Percentiles rank a stretch among this genome's conserved stretches.
Conservation (phyloP, 2,329 filamentous ascomycete genomes). For the Leptographium flavum region DNA sequence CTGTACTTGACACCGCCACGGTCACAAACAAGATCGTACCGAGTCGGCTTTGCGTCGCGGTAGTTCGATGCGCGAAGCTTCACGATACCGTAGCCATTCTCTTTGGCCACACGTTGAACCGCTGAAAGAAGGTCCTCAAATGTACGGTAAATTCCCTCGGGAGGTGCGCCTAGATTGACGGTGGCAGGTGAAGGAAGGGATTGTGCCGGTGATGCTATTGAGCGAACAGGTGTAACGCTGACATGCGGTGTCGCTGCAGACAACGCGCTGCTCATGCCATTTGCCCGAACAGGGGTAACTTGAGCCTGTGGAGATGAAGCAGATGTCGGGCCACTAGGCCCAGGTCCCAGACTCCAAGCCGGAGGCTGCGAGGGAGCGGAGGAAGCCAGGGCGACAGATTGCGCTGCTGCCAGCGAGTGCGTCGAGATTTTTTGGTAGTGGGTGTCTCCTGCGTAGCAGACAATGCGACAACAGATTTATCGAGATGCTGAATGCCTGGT, state of each 20-base stretch:
- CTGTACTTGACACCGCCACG: constrained; percentile 50
- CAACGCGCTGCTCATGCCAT: constrained; percentile 4
- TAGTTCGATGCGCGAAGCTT: constrained; percentile 51
- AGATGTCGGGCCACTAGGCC: constrained; percentile 1
- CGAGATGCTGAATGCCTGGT: constrained; percentile 1
- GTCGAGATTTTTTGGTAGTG: background rate
- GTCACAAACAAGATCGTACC: constrained; percentile 49
- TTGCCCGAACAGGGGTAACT: constrained; percentile 8
- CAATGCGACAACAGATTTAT: constrained; percentile 2
- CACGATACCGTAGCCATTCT: constrained; percentile 48
- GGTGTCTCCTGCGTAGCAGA: background rate
- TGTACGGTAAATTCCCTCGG: constrained; percentile 43
- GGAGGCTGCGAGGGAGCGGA: constrained; percentile 10
- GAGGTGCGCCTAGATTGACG: constrained; percentile 33
- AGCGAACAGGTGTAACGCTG: constrained; percentile 12
- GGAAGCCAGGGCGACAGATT: constrained; percentile 12
- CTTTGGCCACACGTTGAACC: constrained; percentile 45
- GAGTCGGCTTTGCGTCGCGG: constrained; percentile 46
- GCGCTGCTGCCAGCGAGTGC: constrained; percentile 6
- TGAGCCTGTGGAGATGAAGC: constrained; percentile 6
- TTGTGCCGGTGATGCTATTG: constrained; percentile 15
- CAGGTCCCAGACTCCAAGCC: constrained; percentile 11
- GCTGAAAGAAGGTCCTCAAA: constrained; percentile 45
- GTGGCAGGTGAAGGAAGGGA: constrained; percentile 22
- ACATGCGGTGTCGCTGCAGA: constrained; percentile 3